phyloP scores from a whole-genome alignment of 2,329 filamentous ascomycete genomes.

The Ceratocystis destructans region DNA sequence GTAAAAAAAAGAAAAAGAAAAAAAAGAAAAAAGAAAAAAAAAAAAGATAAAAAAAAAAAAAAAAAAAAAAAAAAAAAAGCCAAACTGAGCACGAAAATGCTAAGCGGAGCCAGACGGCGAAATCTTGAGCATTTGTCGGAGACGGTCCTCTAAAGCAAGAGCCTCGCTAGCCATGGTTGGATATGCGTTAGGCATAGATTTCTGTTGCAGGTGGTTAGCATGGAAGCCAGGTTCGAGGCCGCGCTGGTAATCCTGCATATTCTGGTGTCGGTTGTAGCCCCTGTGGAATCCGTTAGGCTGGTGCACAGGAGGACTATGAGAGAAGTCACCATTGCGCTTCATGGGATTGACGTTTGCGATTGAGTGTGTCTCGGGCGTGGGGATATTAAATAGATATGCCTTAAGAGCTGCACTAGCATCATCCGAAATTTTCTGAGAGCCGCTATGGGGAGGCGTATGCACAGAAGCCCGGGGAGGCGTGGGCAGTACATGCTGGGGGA shows the following conservation, averaged over 20 bases:
- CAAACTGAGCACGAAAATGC: background rate
- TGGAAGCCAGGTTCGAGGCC: conserved; percentile 13
- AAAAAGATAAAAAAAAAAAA: too few relatives aligned
- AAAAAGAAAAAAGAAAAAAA: too few relatives aligned
- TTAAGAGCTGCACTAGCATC: conserved; percentile 40
- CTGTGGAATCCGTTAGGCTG: conserved; percentile 2
- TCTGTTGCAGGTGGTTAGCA: background rate
- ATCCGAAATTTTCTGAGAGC: conserved; percentile 19
- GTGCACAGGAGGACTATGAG: background rate
- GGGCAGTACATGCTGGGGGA: conserved; percentile 4
- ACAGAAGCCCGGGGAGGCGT: conserved; percentile 9
- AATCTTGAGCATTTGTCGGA: conserved; percentile 17
- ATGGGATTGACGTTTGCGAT: conserved; percentile 3
- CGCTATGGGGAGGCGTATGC: conserved; percentile 12
- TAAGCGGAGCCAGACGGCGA: conserved; percentile 8
- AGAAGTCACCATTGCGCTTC: background rate
- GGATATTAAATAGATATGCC: conserved; percentile 37
- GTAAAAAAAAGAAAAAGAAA: too few relatives aligned
- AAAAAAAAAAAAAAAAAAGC: background rate
- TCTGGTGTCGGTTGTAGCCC: background rate
- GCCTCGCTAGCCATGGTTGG: background rate
- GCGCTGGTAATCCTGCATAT: background rate
- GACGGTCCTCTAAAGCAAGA: conserved; percentile 15
- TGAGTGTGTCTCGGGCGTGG: conserved; percentile 11
- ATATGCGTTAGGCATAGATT: conserved; percentile 3